A percentile compares a stretch with the other conserved stretches of the same genome.
Evolutionary conservation across 495 filamentous ascomycete genomes (phyloP).

Genomic region (Penicillium canescens): DNA sequence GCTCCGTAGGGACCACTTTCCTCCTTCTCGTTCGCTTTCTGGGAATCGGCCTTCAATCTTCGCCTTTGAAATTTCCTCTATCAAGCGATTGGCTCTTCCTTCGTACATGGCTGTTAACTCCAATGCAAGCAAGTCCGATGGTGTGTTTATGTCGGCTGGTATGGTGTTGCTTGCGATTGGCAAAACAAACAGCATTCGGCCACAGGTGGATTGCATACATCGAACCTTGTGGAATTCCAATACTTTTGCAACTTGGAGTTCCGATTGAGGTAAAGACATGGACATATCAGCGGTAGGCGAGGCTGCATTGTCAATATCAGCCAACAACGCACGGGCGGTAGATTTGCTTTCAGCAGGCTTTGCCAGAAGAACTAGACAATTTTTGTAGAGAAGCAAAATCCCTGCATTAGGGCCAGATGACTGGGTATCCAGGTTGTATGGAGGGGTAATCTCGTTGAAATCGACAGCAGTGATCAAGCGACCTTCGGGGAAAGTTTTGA

Average conservation of each 20-base stretch:
- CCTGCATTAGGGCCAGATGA: conserved; percentile 49
- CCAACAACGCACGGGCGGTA: conserved; percentile 74
- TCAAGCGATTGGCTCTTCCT: conserved; percentile 70
- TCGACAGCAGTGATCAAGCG: conserved; percentile 85
- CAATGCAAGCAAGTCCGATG: conserved; percentile 60
- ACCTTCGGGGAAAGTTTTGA: conserved; percentile 67
- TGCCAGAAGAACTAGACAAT: conserved; percentile 73
- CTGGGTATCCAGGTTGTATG: conserved; percentile 56
- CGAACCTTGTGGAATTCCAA: conserved; percentile 68
- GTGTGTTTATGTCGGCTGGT: conserved; percentile 36
- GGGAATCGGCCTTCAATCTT: conserved; percentile 81
- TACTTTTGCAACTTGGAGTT: conserved; percentile 74
- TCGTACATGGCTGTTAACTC: conserved; percentile 68
- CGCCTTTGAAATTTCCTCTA: conserved; percentile 85
- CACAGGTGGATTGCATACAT: conserved; percentile 76
- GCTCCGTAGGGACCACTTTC: conserved; percentile 75
- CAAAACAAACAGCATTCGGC: conserved; percentile 70
- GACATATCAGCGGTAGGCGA: conserved; percentile 48
- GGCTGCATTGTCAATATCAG: conserved; percentile 68
- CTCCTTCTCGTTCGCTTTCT: conserved; percentile 74
- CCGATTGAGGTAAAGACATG: conserved; percentile 37
- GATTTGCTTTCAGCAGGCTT: conserved; percentile 60
- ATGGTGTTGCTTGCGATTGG: conserved; percentile 58
- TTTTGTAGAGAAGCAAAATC: conserved; percentile 82
- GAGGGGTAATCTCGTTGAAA: conserved; percentile 72